These are phyloP conservation scores for Daldinia grandis DNA, from an alignment of 495 filamentous ascomycete genomes.

Conservation along the genomic window DNA sequence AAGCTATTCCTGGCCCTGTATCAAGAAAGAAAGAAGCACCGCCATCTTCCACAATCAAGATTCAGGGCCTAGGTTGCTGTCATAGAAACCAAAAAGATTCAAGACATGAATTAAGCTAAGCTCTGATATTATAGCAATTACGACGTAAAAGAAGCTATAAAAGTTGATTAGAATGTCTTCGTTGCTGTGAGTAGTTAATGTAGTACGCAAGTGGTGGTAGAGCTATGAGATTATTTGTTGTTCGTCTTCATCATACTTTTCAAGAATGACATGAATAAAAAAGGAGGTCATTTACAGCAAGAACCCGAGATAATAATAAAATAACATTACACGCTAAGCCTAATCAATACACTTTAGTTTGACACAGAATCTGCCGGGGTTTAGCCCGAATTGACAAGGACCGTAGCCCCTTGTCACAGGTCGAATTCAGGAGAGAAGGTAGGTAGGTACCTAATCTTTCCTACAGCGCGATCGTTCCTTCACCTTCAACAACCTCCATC, in stretches of 20 bases:
- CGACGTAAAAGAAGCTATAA: too few species aligned
- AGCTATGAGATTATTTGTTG: too few species aligned
- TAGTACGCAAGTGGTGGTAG: too few species aligned
- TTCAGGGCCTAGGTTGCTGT: not conserved
- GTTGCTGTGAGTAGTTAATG: too few species aligned
- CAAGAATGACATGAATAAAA: too few species aligned
- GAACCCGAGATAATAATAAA: not conserved
- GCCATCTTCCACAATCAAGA: not conserved
- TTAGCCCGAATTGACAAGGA: constrained; percentile 39
- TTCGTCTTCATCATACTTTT: too few species aligned
- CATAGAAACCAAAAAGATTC: too few species aligned
- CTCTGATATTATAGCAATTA: too few species aligned
- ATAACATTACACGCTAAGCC: constrained; percentile 10
- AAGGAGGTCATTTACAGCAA: too few species aligned
- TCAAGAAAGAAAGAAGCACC: not conserved
- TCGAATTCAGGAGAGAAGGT: constrained; percentile 32
- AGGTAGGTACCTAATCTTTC: not conserved
- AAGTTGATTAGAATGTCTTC: too few species aligned
- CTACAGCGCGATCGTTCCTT: constrained; percentile 22
- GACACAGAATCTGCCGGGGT: constrained; percentile 13
- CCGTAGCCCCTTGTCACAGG: constrained; percentile 18
- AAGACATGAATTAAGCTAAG: too few species aligned
- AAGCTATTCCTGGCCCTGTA: not conserved
- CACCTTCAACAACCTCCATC: constrained; percentile 29
- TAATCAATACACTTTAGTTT: not conserved